Evolutionary conservation across 2,329 filamentous ascomycete species (phyloP).

Genomic region (Beauveria caledonica): DNA sequence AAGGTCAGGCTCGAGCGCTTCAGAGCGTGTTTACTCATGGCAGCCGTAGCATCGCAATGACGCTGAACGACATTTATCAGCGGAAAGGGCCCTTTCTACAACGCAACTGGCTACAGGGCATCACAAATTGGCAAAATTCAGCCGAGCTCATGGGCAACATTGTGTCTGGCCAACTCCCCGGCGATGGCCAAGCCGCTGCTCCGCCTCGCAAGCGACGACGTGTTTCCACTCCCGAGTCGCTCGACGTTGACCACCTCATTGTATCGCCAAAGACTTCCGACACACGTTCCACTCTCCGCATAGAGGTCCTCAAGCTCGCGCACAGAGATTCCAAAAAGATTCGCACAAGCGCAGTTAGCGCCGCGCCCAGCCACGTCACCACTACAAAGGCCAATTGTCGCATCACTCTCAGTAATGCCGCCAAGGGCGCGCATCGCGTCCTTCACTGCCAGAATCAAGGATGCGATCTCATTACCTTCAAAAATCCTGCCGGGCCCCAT

Average conservation of each 20-base stretch:
- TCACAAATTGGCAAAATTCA: constrained; percentile 33
- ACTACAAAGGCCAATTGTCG: constrained; percentile 29
- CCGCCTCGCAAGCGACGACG: constrained; percentile 44
- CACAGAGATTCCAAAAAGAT: constrained; percentile 38
- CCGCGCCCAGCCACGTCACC: constrained; percentile 23
- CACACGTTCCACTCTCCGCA: constrained; percentile 36
- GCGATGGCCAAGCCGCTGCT: constrained; percentile 25
- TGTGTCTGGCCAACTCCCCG: constrained; percentile 29
- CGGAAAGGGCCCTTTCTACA: constrained; percentile 46
- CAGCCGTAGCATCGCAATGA: constrained; percentile 32
- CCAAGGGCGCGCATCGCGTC: constrained; percentile 30
- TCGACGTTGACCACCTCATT: constrained; percentile 26
- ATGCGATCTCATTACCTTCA: constrained; percentile 43
- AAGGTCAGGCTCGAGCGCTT: not conserved
- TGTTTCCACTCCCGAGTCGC: constrained; percentile 30
- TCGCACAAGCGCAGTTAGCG: constrained; percentile 20
- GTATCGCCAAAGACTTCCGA: constrained; percentile 23
- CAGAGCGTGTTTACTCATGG: constrained; percentile 1
- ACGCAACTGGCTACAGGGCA: constrained; percentile 43
- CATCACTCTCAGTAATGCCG: constrained; percentile 29
- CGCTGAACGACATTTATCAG: constrained; percentile 36
- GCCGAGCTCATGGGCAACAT: constrained; percentile 35
- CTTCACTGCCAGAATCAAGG: constrained; percentile 47
- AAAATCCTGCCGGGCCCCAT: constrained; percentile 37
- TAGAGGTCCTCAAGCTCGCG: constrained; percentile 45